A percentile compares a stretch with the other conserved stretches of the same genome.
Conservation (phyloP, 345 rosid species). For the Trapa incisa region DNA sequence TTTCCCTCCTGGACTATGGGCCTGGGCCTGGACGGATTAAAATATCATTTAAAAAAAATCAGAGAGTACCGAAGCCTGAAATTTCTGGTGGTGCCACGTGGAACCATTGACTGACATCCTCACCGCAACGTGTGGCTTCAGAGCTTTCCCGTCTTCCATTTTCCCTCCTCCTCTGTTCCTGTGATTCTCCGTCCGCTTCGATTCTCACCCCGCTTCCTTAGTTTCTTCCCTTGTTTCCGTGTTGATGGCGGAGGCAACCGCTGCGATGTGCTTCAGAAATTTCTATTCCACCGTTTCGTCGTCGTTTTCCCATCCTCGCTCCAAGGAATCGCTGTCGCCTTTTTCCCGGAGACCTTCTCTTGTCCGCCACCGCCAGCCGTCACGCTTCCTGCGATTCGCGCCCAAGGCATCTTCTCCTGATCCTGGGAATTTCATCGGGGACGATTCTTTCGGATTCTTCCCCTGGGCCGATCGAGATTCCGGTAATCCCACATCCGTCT, state of each 20-base stretch:
- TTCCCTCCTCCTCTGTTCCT: neutral
- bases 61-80: neutral
- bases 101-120: neutral
- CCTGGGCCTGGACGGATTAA: no score
- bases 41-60: neutral
- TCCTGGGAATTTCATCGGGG: constrained; percentile 36
- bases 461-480: constrained; percentile 53
- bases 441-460: constrained; percentile 51
- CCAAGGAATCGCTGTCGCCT: constrained; percentile 10
- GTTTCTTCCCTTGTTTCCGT: neutral
- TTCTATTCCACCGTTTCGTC: constrained; percentile 14
- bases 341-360: constrained; percentile 12
- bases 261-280: constrained; percentile 8
- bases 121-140: constrained; percentile 14
- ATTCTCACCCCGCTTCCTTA: neutral
- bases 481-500: neutral
- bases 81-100: neutral
- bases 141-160: constrained; percentile 1
- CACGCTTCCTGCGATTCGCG: constrained; percentile 34
- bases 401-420: constrained; percentile 27
- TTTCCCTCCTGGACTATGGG: no score
- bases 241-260: constrained; percentile 17
- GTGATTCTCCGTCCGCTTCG: neutral
- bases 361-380: constrained; percentile 18
- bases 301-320: constrained; percentile 3